Percentiles rank a stretch among this genome's conserved stretches.
These are phyloP conservation scores for Clathrospora elynae DNA, from an alignment of 2,329 filamentous ascomycete species.

Conservation along the genomic window DNA sequence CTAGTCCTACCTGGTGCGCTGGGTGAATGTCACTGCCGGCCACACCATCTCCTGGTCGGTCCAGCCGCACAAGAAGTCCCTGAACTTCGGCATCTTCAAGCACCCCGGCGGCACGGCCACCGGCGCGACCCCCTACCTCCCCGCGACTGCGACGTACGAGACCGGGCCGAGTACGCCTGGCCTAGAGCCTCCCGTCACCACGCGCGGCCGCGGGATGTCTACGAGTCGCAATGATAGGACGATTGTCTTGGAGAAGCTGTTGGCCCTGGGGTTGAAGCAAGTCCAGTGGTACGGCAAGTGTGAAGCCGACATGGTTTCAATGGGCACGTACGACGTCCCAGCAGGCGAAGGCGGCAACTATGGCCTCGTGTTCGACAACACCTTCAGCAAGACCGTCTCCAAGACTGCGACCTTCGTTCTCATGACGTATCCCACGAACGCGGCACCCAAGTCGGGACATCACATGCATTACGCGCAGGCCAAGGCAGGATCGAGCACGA, in stretches of 20 bases:
- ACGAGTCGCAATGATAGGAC: slow-evolving; percentile 71
- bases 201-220: slow-evolving; percentile 57
- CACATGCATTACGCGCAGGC: slow-evolving; percentile 66
- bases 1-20: slow-evolving; percentile 99
- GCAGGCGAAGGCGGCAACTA: slow-evolving; percentile 85
- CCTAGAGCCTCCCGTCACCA: slow-evolving; percentile 58
- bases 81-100: slow-evolving; percentile 98
- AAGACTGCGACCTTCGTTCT: slow-evolving; percentile 96
- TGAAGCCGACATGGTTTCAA: slow-evolving; percentile 92
- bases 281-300: slow-evolving; percentile 89
- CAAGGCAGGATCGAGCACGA: slow-evolving; percentile 56
- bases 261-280: slow-evolving; percentile 64
- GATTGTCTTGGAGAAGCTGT: slow-evolving; percentile 69
- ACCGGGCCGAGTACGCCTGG: slow-evolving; percentile 43
- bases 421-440: slow-evolving; percentile 86
- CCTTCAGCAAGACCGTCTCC: slow-evolving; percentile 87
- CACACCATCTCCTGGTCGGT: slow-evolving; percentile 98
- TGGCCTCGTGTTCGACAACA: slow-evolving; percentile 96
- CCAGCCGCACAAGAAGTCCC: slow-evolving; percentile 96
- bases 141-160: slow-evolving; percentile 40
- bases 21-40: slow-evolving; percentile 88
- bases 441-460: slow-evolving; percentile 74
- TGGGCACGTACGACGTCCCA: slow-evolving; percentile 83
- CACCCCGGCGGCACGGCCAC: slow-evolving; percentile 81
- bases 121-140: slow-evolving; percentile 50